Base-by-base conservation (phyloP, 1,284 basidiomycete genomes). In the Fomitopsis pinicola region DNA sequence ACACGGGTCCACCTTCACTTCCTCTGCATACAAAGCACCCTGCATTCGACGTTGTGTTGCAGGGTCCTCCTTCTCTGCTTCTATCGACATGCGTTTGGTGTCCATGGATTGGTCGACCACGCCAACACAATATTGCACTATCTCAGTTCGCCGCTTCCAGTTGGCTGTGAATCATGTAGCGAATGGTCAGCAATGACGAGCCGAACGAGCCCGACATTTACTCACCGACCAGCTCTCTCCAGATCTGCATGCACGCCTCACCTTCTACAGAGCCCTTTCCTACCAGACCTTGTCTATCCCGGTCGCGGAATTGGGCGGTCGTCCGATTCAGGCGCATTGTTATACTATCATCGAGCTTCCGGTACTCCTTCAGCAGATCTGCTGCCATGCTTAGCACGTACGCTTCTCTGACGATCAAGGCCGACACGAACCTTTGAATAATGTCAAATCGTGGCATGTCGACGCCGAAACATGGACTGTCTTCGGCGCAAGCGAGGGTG, bases 361-460 rank as follows among this genome's bases (percentile, higher is more conserved):
- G 83, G 73, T 95, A 95, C 73, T 95, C 91, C 70, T 82, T 86
- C 74, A 95, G 82, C 68, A 95, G 84, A 66, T 94, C 94, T 96
- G 61, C 53, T 35, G n/a, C 15, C 42, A 36, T 33, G 42, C 28
- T 48, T 8, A 40, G 19, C 46, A 40, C 38, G 38, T 22, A 17
- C 14, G 26, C 48, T 26, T 2, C 15, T 59, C 36, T 10, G 19
- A 44, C 4, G 35, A 33, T 19, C 22, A 48, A 42, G 58, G 19
- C 66, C 38, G 42, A 55, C 63, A 60, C 75, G 58, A 60, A 90
- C 94, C 91, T 85, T 94, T 94, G 81, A 96, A 96, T 8, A 91
- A 69, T 19, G 85, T 85, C 38, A 96, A 80, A 69, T 95, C 83
- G 69, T 87, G 84, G 69, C 94, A 96, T 69, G 91, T 91, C 66